Conservation (phyloP, 495 filamentous ascomycete species). For the Neurospora discreta region DNA sequence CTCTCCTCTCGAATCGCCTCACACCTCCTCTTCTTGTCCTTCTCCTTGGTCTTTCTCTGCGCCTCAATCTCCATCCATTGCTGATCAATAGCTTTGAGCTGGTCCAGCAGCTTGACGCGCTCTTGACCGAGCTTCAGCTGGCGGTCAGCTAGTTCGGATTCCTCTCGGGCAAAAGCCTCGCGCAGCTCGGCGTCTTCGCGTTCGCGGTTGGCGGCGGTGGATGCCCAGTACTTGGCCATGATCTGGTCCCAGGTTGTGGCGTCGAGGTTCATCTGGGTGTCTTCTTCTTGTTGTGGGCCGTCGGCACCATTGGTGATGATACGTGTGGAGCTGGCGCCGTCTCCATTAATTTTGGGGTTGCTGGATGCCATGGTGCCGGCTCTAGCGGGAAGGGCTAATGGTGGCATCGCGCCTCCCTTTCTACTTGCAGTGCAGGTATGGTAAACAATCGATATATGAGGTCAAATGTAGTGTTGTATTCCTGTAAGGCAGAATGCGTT, state of each 20-base stretch:
- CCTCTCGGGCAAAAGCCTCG: neutral
- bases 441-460: neutral
- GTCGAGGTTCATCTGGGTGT: neutral
- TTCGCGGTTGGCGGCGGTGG: constrained; percentile 3
- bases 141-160: neutral
- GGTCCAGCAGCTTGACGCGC: constrained; percentile 3
- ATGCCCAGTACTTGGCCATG: constrained; percentile 17
- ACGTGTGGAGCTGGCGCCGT: neutral
- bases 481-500: neutral
- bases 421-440: neutral
- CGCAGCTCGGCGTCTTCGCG: constrained; percentile 9
- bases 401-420: neutral
- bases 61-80: neutral
- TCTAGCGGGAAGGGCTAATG: neutral
- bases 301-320: neutral
- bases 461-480: neutral
- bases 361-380: neutral
- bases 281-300: neutral
- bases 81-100: constrained; percentile 1
- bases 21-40: neutral
- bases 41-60: neutral
- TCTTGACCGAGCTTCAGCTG: constrained; percentile 1
- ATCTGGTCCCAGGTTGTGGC: constrained; percentile 15
- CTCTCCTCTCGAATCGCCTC: neutral
- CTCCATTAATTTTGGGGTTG: neutral